Evolutionary conservation across 2,329 filamentous ascomycete genomes (phyloP).

Genomic region (Ceratocystis diversiconidia): DNA sequence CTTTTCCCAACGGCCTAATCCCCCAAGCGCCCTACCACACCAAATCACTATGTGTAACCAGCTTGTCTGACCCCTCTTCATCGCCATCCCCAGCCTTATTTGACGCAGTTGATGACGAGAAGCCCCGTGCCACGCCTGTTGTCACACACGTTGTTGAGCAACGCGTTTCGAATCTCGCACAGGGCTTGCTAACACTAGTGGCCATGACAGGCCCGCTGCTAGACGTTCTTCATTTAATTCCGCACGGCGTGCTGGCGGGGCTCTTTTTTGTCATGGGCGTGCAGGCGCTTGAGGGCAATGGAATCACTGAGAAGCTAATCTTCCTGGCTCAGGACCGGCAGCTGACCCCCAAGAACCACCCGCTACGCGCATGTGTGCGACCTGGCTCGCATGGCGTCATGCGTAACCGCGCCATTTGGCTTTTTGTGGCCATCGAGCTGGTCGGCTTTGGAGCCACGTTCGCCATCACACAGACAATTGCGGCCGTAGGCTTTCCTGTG

Average conservation of each 20-base stretch:
- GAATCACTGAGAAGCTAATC: constrained; percentile 60
- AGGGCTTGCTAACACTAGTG: constrained; percentile 62
- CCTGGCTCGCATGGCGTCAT: constrained; percentile 33
- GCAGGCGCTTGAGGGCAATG: constrained; percentile 62
- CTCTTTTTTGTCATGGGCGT: constrained; percentile 78
- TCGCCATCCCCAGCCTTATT: constrained; percentile 30
- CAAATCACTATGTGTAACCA: constrained; percentile 58
- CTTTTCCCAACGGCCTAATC: constrained; percentile 71
- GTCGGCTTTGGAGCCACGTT: constrained; percentile 63
- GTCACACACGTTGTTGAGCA: constrained; percentile 59
- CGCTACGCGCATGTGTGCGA: constrained; percentile 39
- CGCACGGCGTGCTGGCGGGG: constrained; percentile 64
- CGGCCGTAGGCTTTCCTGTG: constrained; percentile 66
- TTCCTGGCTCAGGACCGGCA: constrained; percentile 50
- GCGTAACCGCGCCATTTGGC: constrained; percentile 53
- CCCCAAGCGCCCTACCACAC: constrained; percentile 77
- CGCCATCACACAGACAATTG: constrained; percentile 70
- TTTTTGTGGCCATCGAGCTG: constrained; percentile 54
- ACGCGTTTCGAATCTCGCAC: constrained; percentile 61
- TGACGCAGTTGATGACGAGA: constrained; percentile 34
- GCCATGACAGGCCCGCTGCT: constrained; percentile 67
- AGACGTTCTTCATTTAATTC: constrained; percentile 60
- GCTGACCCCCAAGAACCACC: constrained; percentile 46
- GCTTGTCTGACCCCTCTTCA: not conserved
- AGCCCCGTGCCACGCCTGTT: constrained; percentile 31